Base-by-base conservation (phyloP, 1,139 yeast species). In the Protomyces arabidopsidicola region DNA sequence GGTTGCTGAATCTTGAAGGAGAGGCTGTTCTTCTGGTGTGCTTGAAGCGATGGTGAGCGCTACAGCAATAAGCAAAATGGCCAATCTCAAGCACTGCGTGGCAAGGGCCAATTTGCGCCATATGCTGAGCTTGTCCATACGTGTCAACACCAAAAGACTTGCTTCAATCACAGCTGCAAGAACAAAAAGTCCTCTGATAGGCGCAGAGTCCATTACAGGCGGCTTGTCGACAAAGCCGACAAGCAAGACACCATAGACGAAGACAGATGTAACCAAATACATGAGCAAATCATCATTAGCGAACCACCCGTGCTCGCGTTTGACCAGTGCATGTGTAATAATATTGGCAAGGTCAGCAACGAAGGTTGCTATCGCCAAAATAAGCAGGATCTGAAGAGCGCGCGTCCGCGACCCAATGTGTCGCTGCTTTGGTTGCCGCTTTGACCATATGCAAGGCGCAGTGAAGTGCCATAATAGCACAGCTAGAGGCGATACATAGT, bases 201-300 rank as follows among this genome's bases (percentile, higher is more conserved):
- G 34, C 36, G 53, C 18, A 5, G 57, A 45, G 16, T 31, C 45
- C 31, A 53, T 34, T 14, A 34, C 54, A 12, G 58, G 63, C 12
- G 63, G 58, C 27, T 53, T 53, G 34, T 53, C 63, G 45, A 53
- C 63, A 9, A 60, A 36, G 20, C 36, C 42, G 48, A 53, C 57
- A n/a, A 60, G 58, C 35, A 60, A 24, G 5, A 53, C 58, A 10
- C 58, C 63, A 24, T 53, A 53, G 50, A 60, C 45, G 48, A 60
- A 60, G 48, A 53, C 39, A 8, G 22, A 45, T 16, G 55, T 52
- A 27, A 60, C 45, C 50, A 60, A 36, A 45, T 53, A 53, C 31
- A 60, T 39, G 27, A 60, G 48, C 45, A 45, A 45, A 20, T 53
- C 53, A 22, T 60, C 58, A 2, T 38, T 38, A 4, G 63, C 58